Base-by-base conservation (phyloP, 768 basidiomycete species). In the Suillus decipiens region DNA sequence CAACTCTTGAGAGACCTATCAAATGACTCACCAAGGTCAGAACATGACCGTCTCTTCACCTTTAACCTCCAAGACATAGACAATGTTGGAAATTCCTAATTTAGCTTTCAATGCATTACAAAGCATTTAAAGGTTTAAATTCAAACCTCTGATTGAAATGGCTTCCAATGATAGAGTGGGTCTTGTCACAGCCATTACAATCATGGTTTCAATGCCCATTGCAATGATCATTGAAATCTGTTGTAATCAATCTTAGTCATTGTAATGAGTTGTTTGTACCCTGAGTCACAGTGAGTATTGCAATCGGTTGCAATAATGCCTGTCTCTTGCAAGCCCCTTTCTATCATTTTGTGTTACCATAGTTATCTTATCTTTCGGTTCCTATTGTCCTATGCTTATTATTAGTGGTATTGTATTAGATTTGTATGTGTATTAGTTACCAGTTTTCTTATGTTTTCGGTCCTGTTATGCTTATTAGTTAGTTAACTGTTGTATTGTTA, bases 71-170 rank as follows among this genome's bases (percentile, higher is more conserved):
- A n/a, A n/a, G n/a, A n/a, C n/a, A n/a, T n/a, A n/a, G n/a, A n/a
- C n/a, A n/a, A 19, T 45, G 43, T 45, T 5, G 5, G 43, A 45
- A 45, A n/a, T 45, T 45, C 43, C 43, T 45, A n/a, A 45, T 45
- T n/a, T n/a, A 45, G n/a, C 43, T 45, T 45, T 45, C 43, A 45
- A 45, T 45, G n/a, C 10, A 45, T 45, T 45, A 45, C 43, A 45
- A 45, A 45, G 43, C n/a, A n/a, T 45, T 45, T 3, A 45, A 45
- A 45, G 9, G 43, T n/a, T 45, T n/a, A 45, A 45, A 45, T 45
- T 10, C 43, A 45, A 45, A 45, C n/a, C 43, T 45, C 43, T 2
- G 10, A 9, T 45, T 45, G 43, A 45, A 45, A 45, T 45, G 43
- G 43, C 43, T 45, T 45, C 43, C 19, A 45, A 45, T 45, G 3